These are phyloP conservation scores for Medicago lupulina DNA, from an alignment of 306 rosid species.

Conservation along the genomic window DNA sequence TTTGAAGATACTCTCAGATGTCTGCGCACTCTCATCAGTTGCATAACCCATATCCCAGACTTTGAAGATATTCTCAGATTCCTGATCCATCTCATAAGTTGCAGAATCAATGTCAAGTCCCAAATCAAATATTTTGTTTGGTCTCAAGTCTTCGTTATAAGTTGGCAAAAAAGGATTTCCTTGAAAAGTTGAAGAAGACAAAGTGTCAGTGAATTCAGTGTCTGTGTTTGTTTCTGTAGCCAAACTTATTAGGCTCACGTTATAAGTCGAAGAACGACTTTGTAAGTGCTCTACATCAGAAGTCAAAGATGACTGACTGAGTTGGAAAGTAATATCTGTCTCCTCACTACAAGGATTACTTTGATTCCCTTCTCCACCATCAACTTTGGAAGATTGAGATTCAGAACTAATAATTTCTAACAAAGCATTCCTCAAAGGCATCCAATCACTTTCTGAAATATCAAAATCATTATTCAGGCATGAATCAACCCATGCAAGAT, in stretches of 20 bases:
- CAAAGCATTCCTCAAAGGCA: conserved; percentile 61
- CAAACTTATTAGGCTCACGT: conserved; percentile 29
- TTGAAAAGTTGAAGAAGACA: conserved; percentile 44
- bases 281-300: conserved; percentile 30
- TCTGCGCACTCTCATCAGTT: conserved; percentile 45
- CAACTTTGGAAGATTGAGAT: conserved; percentile 37
- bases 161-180: conserved; percentile 80
- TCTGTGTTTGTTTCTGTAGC: conserved; percentile 37
- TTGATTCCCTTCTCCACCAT: conserved; percentile 36
- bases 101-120: conserved; percentile 42
- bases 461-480: conserved; percentile 50
- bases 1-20: conserved; percentile 63
- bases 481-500: conserved; percentile 78
- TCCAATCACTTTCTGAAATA: conserved; percentile 53
- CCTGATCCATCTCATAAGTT: conserved; percentile 45
- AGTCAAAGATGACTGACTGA: conserved; percentile 33
- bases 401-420: conserved; percentile 61
- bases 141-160: conserved; percentile 56
- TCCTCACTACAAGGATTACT: conserved; percentile 39
- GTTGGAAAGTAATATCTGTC: conserved; percentile 32
- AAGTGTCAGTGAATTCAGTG: conserved; percentile 28
- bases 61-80: conserved; percentile 62
- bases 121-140: conserved; percentile 32
- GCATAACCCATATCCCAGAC: conserved; percentile 61
- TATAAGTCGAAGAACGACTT: conserved; percentile 30